A percentile compares a stretch with the other conserved stretches of the same genome.
Conservation (phyloP, 148 eudicot genomes). For the Drosera capensis region DNA sequence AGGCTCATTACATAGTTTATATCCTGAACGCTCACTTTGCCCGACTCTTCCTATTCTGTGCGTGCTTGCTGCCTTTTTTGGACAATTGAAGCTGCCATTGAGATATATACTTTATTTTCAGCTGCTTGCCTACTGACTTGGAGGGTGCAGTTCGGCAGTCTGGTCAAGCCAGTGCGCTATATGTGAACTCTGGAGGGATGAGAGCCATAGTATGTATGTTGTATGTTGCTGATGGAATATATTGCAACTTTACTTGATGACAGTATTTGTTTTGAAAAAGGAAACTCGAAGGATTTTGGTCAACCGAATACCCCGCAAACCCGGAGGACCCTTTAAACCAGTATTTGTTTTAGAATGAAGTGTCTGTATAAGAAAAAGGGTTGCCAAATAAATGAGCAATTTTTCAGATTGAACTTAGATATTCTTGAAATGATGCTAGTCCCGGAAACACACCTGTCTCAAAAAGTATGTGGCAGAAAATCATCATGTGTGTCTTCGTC, state of each 20-base stretch:
- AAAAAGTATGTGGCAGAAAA: no score
- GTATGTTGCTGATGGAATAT: neutral
- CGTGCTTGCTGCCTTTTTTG: neutral
- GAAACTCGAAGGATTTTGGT: neutral
- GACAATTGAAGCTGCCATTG: neutral
- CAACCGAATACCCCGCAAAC: neutral
- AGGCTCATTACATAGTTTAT: no score
- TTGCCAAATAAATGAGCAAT: no score
- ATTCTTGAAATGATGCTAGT: no score
- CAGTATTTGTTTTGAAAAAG: neutral
- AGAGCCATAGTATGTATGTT: constrained; percentile 82
- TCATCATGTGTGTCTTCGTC: no score
- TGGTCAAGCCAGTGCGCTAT: constrained; percentile 64
- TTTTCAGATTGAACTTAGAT: no score
- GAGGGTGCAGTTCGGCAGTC: constrained; percentile 97
- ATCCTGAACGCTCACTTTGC: no score
- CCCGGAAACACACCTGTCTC: no score
- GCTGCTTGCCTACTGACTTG: constrained; percentile 89
- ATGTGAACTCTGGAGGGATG: constrained; percentile 76
- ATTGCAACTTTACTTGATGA: neutral
- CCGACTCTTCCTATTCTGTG: neutral
- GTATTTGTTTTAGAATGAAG: no score
- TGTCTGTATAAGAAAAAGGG: no score
- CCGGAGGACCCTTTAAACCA: no score
- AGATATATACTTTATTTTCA: constrained; percentile 18